phyloP scores from a whole-genome alignment of 306 rosid genomes.

The Castanea crenata region DNA sequence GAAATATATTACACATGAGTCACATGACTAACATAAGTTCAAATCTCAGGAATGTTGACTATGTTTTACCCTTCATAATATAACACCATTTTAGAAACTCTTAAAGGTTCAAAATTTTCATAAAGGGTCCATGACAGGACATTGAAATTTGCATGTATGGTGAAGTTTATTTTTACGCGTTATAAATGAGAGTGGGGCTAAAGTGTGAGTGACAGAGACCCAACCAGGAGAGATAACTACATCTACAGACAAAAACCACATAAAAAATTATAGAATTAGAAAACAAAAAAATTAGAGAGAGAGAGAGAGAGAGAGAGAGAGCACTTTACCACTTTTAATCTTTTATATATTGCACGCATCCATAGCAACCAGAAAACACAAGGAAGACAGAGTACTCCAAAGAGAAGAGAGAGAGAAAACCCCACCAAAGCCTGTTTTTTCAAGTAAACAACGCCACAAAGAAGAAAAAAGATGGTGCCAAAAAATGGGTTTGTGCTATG shows the following conservation, averaged over 20 bases:
- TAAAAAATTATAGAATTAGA: constrained; percentile 8
- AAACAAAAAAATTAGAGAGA: neutral
- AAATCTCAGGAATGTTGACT: too few relatives aligned
- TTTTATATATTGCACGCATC: constrained; percentile 92
- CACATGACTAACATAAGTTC: too few relatives aligned
- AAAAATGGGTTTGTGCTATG: constrained; percentile 28
- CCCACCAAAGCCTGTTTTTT: constrained; percentile 15
- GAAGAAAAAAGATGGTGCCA: neutral
- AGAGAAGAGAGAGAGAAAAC: constrained; percentile 13
- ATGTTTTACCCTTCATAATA: too few relatives aligned
- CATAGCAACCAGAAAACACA: constrained; percentile 55
- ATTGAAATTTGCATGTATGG: neutral
- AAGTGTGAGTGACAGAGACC: constrained; percentile 38
- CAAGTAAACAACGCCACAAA: constrained; percentile 5
- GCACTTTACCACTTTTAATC: constrained; percentile 76
- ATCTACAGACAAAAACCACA: constrained; percentile 56
- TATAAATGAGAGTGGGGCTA: constrained; percentile 29
- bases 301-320: constrained; percentile 13
- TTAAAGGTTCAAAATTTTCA: neutral
- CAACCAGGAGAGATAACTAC: constrained; percentile 57
- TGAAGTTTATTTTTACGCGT: neutral
- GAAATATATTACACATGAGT: too few relatives aligned
- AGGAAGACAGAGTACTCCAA: constrained; percentile 51
- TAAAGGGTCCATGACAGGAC: neutral
- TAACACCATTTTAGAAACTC: too few relatives aligned